Base-by-base conservation (phyloP, 371 early-diverging fungal genomes). In the Umbelopsis sp. region DNA sequence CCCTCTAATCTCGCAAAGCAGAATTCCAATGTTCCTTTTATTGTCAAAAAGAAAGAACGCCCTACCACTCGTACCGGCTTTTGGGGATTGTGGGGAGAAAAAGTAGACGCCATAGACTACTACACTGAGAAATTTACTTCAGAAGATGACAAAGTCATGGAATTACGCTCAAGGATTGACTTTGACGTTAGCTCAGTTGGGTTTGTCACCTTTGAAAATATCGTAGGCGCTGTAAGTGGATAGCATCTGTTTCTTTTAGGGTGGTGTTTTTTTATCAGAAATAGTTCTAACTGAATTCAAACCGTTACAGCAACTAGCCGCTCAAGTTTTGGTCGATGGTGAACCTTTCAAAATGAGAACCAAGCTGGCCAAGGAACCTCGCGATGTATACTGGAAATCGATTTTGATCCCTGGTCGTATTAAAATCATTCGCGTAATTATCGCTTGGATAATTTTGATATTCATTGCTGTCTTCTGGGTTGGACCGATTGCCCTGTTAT, bases 261-360 rank as follows among this genome's bases (percentile, higher is more conserved):
- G 7, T 12, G 41, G 7, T 38, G 38, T 38, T 41, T 41, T 41
- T 29, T 29, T 29, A 29, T 29, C 29, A 44, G 41, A 68, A 16
- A 51, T 67, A 37, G 50, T 37, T 25, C 41, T 29, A 29, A 29
- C 29, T 29, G 29, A 4, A 29, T 10, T 7, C 12, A 3, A 41
- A 41, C 44, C 48, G 11, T 44, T 53, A 2, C 72, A 86, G 86
- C 78, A 87, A 25, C 76, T 89, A 66, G 86, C 80, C 1, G 80
- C 89, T 18, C 90, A 89, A 76, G 77, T 82, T 65, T 71, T 88
- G 50, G 72, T 86, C 67, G 70, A 82, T 77, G 76, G 88, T 62
- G 74, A 86, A 69, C 89, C 96, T 32, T 93, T 91, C 65, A 77
- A 86, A 9, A 91, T 88, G 69, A 84, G 89, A 72, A 88, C 88